Evolutionary conservation across 2,329 filamentous ascomycete species (phyloP), one percentile per base, ranked within the genome.

Genomic region (Phyllosticta citribraziliensis): DNA sequence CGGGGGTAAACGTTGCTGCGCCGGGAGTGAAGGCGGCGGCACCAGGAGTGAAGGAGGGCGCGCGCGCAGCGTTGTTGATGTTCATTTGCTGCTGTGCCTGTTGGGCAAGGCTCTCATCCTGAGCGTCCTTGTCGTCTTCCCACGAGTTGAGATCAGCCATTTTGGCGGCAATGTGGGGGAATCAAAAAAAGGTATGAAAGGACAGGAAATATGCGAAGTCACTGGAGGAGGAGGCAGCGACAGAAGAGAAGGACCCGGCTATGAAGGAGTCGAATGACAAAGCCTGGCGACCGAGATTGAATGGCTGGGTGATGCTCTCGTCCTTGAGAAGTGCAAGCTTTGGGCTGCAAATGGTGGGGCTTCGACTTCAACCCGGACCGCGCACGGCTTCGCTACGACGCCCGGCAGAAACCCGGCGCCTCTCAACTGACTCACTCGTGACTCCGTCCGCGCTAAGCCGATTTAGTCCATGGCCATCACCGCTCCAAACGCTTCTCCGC

Each of bases 121-220:
- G 87, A 65, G 84, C 86, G 60, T 87, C 81, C 86, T 70, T 92
- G 89, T 63, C 61, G 71, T 96, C 91, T 78, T 97, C 92, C 89
- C 94, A 97, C 65, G 91, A 96, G 75, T 96, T 91, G 70, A 91
- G 88, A 75, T 92, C 86, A 69, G 92, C 88, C 91, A 96, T 96
- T 59, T 62, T 69, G 71, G 57, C 60, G 51, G 50, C 30, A 47
- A 56, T 55, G 60, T 25, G 59, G 55, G 54, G 59, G 40, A 19
- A 47, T 47, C 14, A 47, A 47, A 47, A 47, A 27, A 53, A 19
- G 19, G 25, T 53, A 47, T 3, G 40, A 17, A n/a, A 47, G 40
- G 40, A 47, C n/a, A 47, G 40, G n/a, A 47, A 19, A n/a, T n/a
- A 47, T 17, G 12, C 1, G 12, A n/a, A 47, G 40, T 47, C 40